Base-by-base conservation (phyloP, 345 rosid species). In the Hypericum perforatum region DNA sequence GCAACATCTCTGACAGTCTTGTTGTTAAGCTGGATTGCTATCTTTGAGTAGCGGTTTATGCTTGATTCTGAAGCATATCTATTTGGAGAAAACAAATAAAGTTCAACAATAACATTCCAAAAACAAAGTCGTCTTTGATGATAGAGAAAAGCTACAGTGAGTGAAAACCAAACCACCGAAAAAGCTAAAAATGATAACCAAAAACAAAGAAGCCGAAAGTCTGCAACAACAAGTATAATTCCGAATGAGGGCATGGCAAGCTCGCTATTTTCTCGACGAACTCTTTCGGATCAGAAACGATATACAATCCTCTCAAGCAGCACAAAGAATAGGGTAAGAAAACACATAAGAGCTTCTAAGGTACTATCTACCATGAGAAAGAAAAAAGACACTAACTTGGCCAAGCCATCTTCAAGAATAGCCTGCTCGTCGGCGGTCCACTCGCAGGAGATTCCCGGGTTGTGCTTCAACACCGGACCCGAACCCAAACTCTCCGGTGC, bases 1-100 rank as follows among this genome's bases (percentile, higher is more conserved):
- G 94, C 95, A 54, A 90, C 86, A 57, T 90, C 97, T 16, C 97
- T 71, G 11, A 80, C 73, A 9, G 79, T 84, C 63, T 90, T 90
- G 45, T 70, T 53, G 39, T 41, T 56, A 40, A 90, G 70, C 64
- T 49, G 62, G 50, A 59, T 14, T 8, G 94, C 89, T 41, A 90
- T 77, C 76, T 84, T 82, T 14, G 82, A 70, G 73, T 90, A 86
- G 53, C 78, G 67, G 41, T 40, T 47, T 42, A 84, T 7, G 42
- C 5, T 67, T 16, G 71, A 37, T 39, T 77, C 85, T 7, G 67
- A 52, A 15, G 63, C 59, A 72, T 52, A 71, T 49, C 97, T 90
- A 78, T 60, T 49, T n/a, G 32, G 9, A 61, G 52, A 58, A 1
- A 39, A 51, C 32, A 12, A n/a, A 14, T 4, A 13, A 5, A 47